These are phyloP conservation scores for Nicotiana tomentosiformis DNA, from an alignment of 257 asterid species.

Conservation along the genomic window DNA sequence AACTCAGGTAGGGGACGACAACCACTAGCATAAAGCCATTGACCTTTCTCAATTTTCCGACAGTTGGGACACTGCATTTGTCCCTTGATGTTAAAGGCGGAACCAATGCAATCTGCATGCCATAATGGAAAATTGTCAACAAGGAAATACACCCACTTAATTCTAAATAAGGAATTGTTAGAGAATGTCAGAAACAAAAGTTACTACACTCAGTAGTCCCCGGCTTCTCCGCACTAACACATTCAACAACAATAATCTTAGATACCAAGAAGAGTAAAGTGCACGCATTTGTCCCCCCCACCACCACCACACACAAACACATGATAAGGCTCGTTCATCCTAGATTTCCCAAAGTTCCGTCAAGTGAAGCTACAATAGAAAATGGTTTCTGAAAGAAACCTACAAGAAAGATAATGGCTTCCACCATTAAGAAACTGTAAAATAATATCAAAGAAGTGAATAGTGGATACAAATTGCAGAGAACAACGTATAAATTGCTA, in stretches of 20 bases:
- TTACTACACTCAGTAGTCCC: background rate
- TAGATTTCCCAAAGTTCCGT: background rate
- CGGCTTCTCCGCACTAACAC: background rate
- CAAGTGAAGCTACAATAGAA: background rate
- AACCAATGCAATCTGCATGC: slow-evolving; percentile 93
- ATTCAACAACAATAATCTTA: background rate
- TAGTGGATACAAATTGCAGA: background rate
- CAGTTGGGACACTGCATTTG: slow-evolving; percentile 99
- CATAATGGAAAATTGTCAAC: background rate
- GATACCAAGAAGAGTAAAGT: background rate
- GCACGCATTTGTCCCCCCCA: too few species aligned
- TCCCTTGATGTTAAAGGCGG: slow-evolving; percentile 94
- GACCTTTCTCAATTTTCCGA: slow-evolving; percentile 95
- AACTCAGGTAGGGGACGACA: slow-evolving; percentile 74
- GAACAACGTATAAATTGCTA: background rate
- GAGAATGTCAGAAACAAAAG: background rate
- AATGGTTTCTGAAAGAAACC: background rate
- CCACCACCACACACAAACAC: too few species aligned
- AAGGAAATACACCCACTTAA: background rate
- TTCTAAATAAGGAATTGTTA: background rate
- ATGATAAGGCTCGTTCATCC: background rate
- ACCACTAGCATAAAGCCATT: slow-evolving; percentile 90
- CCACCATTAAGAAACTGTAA: slow-evolving; percentile 3
- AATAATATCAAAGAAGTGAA: background rate
- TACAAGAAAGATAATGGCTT: background rate